Conservation (phyloP, 257 asterid genomes). For the Schizonepeta tenuifolia region DNA sequence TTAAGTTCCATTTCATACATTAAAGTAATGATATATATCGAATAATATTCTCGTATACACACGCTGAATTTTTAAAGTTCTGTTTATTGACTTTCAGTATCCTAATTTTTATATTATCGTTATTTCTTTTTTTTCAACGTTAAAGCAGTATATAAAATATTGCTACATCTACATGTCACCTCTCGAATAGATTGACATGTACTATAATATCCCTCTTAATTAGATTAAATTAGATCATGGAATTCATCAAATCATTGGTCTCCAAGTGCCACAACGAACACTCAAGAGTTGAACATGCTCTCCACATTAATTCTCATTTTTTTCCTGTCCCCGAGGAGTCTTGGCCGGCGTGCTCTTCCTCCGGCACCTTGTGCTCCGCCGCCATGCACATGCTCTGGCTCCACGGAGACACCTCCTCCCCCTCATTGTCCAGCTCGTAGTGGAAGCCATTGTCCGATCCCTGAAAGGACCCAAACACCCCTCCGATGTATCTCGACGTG, state of each 20-base stretch:
- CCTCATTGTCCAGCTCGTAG: slow-evolving; percentile 51
- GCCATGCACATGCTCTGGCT: slow-evolving; percentile 61
- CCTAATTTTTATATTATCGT: too few species aligned
- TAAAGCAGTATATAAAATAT: too few species aligned
- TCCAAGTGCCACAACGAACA: slow-evolving; percentile 82
- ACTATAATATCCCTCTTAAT: too few species aligned
- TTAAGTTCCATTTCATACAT: too few species aligned
- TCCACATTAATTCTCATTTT: slow-evolving; percentile 45
- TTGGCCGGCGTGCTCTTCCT: slow-evolving; percentile 38
- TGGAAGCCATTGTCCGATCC: slow-evolving; percentile 54
- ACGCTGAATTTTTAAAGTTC: too few species aligned
- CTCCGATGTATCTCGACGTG: slow-evolving; percentile 42
- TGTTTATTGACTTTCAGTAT: too few species aligned
- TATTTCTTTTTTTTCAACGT: too few species aligned
- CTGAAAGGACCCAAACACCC: slow-evolving; percentile 40
- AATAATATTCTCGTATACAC: too few species aligned
- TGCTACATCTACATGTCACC: too few species aligned
- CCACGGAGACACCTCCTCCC: slow-evolving; percentile 62
- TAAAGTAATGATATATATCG: too few species aligned
- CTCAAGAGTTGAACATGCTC: slow-evolving; percentile 56
- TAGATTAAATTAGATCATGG: slow-evolving; percentile 38
- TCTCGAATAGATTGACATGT: too few species aligned
- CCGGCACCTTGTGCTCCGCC: slow-evolving; percentile 44
- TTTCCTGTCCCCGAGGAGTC: slow-evolving; percentile 44
- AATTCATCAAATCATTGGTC: slow-evolving; percentile 72